Evolutionary conservation across 192 early-diverging fungal genomes (phyloP).

Genomic region (Nowakowskiella sp.): DNA sequence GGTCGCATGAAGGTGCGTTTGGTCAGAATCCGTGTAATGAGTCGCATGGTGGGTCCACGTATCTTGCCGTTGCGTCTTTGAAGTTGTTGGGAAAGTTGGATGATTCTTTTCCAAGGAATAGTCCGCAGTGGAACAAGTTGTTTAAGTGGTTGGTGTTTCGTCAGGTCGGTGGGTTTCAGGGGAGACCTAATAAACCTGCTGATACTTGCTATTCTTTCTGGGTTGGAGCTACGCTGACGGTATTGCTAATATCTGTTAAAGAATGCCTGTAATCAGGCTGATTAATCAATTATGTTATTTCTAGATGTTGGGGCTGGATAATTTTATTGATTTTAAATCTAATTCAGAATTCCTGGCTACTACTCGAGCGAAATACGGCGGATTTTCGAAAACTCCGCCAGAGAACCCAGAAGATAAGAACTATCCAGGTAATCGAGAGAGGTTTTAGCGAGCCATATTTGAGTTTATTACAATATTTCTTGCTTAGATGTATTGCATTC

Average conservation of each 20-base stretch:
- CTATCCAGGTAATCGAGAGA: not conserved
- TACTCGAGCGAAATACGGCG: slow-evolving; percentile 51
- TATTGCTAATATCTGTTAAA: slow-evolving; percentile 12
- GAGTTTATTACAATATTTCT: slow-evolving; percentile 1
- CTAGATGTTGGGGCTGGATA: slow-evolving; percentile 52
- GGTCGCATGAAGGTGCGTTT: slow-evolving; percentile 57
- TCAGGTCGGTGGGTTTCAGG: slow-evolving; percentile 84
- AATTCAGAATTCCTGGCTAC: slow-evolving; percentile 51
- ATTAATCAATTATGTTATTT: slow-evolving; percentile 7
- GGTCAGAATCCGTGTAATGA: slow-evolving; percentile 56
- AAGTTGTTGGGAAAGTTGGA: slow-evolving; percentile 53
- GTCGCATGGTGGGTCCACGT: slow-evolving; percentile 77
- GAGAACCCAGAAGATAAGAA: slow-evolving; percentile 51
- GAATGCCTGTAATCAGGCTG: not conserved
- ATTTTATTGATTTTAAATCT: slow-evolving; percentile 48
- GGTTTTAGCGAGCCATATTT: not conserved
- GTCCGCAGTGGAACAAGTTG: slow-evolving; percentile 39
- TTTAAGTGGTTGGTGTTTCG: slow-evolving; percentile 71
- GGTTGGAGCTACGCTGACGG: slow-evolving; percentile 76
- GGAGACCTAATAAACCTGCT: slow-evolving; percentile 72
- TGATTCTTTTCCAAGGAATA: slow-evolving; percentile 9
- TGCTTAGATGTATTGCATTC: slow-evolving; percentile 68
- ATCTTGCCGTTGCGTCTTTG: slow-evolving; percentile 81
- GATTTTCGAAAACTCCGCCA: slow-evolving; percentile 56
- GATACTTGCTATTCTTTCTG: slow-evolving; percentile 99